Evolutionary conservation across 768 basidiomycete species (phyloP).

Genomic region (Pleurotus sapidus): DNA sequence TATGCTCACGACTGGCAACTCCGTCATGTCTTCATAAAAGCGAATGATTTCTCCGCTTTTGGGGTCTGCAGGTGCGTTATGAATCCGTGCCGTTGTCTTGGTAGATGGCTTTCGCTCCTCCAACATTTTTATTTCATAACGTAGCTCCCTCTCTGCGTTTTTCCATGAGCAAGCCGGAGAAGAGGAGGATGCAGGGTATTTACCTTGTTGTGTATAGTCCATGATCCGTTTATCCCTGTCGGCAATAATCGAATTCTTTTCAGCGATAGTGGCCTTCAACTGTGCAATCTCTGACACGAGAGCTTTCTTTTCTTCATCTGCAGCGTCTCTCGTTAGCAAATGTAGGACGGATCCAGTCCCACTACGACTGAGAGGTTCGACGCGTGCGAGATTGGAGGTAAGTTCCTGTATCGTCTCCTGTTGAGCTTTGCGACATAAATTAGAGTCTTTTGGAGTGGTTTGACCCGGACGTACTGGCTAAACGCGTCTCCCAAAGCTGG

Average conservation of each 20-base stretch:
- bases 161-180: constrained; percentile 2
- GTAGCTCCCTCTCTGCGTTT: constrained; percentile 45
- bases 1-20: constrained; percentile 67
- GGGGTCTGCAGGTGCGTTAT: constrained; percentile 43
- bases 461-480: constrained; percentile 41
- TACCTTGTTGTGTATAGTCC: constrained; percentile 49
- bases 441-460: too few species aligned
- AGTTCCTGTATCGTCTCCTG: constrained; percentile 55
- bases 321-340: constrained; percentile 71
- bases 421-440: constrained; percentile 42
- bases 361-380: constrained; percentile 50
- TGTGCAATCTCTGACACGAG: constrained; percentile 46
- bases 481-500: constrained; percentile 46
- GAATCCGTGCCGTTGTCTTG: constrained; percentile 38
- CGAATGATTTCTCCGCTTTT: constrained; percentile 59
- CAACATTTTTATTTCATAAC: constrained; percentile 48
- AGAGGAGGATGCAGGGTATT: constrained; percentile 11
- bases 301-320: constrained; percentile 61
- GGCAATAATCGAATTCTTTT: constrained; percentile 36
- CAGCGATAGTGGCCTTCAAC: constrained; percentile 39
- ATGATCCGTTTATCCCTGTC: constrained; percentile 44
- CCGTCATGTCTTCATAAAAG: constrained; percentile 87
- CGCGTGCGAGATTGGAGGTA: constrained; percentile 47
- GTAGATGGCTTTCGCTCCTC: constrained; percentile 52
- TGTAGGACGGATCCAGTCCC: constrained; percentile 53